Percentiles rank a stretch among this genome's conserved stretches.
phyloP scores from a whole-genome alignment of 148 eudicot genomes.

The Cornus kousa region DNA sequence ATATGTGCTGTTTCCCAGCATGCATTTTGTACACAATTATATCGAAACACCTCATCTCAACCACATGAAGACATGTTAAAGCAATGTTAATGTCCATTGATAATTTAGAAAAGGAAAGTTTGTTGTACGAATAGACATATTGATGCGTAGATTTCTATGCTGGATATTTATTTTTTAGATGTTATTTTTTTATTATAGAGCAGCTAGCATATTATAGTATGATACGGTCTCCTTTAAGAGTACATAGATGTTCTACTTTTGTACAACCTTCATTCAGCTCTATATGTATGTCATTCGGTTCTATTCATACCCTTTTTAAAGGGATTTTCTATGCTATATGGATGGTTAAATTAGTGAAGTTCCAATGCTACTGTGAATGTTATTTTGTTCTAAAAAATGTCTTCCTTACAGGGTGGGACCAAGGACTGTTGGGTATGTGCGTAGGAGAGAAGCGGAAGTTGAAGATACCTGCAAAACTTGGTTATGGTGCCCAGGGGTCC shows the following conservation, averaged over 20 bases:
- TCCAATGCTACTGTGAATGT: not conserved
- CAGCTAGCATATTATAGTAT: not conserved
- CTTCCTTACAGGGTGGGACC: slow-evolving; percentile 86
- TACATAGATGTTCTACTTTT: not conserved
- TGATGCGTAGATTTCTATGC: not conserved
- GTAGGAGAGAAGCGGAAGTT: slow-evolving; percentile 95
- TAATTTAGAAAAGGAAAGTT: not conserved
- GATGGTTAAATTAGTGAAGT: not conserved
- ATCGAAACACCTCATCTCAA: not conserved
- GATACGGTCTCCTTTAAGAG: not conserved
- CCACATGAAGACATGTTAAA: not conserved
- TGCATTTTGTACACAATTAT: not conserved
- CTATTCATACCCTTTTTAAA: not conserved
- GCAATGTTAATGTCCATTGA: not conserved
- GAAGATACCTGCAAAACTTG: slow-evolving; percentile 63
- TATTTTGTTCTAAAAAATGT: not conserved
- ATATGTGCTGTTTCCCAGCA: not conserved
- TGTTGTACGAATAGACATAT: not conserved
- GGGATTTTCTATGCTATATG: not conserved
- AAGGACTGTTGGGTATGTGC: slow-evolving; percentile 94
- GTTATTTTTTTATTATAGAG: not conserved
- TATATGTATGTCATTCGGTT: not conserved
- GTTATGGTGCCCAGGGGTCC: slow-evolving; percentile 71
- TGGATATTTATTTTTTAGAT: not conserved
- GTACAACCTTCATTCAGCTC: not conserved